Evolutionary conservation across 2,329 filamentous ascomycete species (phyloP), one percentile per base, ranked within the genome.

Genomic region (Sporothrix variecibatus): DNA sequence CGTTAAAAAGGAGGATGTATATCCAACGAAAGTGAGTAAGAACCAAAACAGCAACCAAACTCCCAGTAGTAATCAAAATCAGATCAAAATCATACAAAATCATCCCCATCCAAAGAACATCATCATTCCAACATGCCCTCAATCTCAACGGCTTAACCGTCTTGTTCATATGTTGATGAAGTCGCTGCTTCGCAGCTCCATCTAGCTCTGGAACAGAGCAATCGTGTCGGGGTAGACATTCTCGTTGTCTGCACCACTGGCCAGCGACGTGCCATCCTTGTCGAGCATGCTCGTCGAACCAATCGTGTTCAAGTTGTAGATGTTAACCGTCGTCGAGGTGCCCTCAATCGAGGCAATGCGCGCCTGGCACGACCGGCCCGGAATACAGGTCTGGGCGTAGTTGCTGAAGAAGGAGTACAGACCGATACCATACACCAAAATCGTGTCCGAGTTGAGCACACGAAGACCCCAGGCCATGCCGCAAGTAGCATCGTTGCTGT

Each of bases 371-470:
- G 83, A 81, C 4, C 81, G 82, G 0, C 82, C 83, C 2, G 79
- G 79, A 71, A 84, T 86, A 78, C 87, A 88, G 0, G 80, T 75
- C 11, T 85, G 85, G 65, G 83, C 85, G 82, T 92, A 92, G 80
- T 91, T 89, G 79, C 87, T 85, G 80, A 92, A 93, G 84, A 92
- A 92, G 2, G 86, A 89, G 81, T 93, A 94, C 17, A 92, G 78
- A 0, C 91, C 92, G 0, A 87, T 88, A 8, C 91, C 90, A 77
- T 92, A 91, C 31, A 89, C 81, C 23, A 87, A 81, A 15, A 93
- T 81, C 78, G 88, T 85, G 64, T 82, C 83, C 49, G 86, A 88
- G 76, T 87, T 83, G 58, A 91, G 78, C 51, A 93, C 85, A 8
- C 91, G 86, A 40, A 93, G 82, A 0, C 89, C 91, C 90, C 91